These are phyloP conservation scores for Begonia fuchsioides DNA, from an alignment of 306 rosid species.

Conservation along the genomic window DNA sequence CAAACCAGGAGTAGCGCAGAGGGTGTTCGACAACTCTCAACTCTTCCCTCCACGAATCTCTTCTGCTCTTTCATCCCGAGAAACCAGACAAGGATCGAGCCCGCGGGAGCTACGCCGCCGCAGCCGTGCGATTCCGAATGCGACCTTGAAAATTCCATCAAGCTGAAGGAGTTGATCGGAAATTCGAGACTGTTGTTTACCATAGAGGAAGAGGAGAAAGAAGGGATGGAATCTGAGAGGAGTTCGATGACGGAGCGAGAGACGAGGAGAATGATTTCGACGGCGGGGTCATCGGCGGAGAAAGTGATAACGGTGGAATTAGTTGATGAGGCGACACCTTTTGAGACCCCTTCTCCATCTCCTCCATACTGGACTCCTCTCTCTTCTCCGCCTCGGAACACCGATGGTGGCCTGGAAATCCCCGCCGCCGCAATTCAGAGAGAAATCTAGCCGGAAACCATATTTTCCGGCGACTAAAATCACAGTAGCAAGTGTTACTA, in stretches of 20 bases:
- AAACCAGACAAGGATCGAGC: constrained; percentile 18
- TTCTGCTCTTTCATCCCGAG: constrained; percentile 13
- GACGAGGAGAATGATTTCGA: constrained; percentile 3
- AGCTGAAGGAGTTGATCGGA: constrained; percentile 20
- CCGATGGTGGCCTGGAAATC: not conserved
- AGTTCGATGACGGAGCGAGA: not conserved
- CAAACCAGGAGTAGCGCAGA: too few relatives aligned
- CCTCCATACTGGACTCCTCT: constrained; percentile 31
- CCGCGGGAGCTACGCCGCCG: not conserved
- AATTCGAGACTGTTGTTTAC: constrained; percentile 27
- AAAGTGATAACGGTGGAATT: not conserved
- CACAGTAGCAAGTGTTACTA: not conserved
- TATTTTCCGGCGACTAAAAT: not conserved
- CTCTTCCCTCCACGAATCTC: too few relatives aligned
- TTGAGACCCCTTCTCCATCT: constrained; percentile 29
- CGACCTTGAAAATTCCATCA: constrained; percentile 15
- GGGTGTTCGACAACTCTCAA: too few relatives aligned
- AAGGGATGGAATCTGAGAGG: constrained; percentile 13
- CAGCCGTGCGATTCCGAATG: not conserved
- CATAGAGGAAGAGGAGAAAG: constrained; percentile 26
- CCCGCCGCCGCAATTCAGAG: not conserved
- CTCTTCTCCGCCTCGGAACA: constrained; percentile 25
- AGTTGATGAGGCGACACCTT: constrained; percentile 23
- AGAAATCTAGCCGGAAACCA: not conserved
- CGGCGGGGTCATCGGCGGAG: constrained; percentile 3